phyloP scores from a whole-genome alignment of 371 early-diverging fungal species.

The Mortierella sp. region DNA sequence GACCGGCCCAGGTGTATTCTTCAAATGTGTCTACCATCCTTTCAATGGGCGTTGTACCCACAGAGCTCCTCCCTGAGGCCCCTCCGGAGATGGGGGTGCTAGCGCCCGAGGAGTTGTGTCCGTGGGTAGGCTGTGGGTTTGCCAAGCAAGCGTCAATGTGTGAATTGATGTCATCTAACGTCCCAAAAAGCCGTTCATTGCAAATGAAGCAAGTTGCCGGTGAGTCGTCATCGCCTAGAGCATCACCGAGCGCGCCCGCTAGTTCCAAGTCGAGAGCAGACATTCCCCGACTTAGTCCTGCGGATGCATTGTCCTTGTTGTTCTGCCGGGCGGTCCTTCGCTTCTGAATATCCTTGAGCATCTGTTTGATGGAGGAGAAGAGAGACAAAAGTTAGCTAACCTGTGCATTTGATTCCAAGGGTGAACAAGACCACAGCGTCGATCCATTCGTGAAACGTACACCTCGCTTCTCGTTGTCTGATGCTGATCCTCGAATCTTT shows the following conservation, averaged over 20 bases:
- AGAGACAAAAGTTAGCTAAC: no score
- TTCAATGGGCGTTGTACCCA: slow-evolving; percentile 40
- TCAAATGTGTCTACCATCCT: slow-evolving; percentile 60
- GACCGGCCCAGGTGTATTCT: slow-evolving; percentile 89
- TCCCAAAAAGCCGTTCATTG: slow-evolving; percentile 66
- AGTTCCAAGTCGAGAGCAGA: slow-evolving; percentile 33
- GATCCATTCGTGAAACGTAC: slow-evolving; percentile 38
- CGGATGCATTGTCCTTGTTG: slow-evolving; percentile 18
- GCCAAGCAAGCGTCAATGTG: slow-evolving; percentile 80
- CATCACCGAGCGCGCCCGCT: slow-evolving; percentile 15
- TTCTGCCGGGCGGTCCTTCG: slow-evolving; percentile 28
- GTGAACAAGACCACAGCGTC: not conserved
- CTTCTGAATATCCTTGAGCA: slow-evolving; percentile 45
- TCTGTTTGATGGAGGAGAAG: slow-evolving; percentile 8
- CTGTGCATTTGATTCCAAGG: no score
- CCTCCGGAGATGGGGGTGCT: slow-evolving; percentile 33
- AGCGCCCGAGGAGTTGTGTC: slow-evolving; percentile 16
- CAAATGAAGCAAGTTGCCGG: slow-evolving; percentile 79
- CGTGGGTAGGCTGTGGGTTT: slow-evolving; percentile 30
- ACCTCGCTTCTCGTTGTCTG: slow-evolving; percentile 59
- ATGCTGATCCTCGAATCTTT: slow-evolving; percentile 51
- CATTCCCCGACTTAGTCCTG: slow-evolving; percentile 18
- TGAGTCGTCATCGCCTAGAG: slow-evolving; percentile 14
- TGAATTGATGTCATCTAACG: slow-evolving; percentile 67
- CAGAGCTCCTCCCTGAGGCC: slow-evolving; percentile 33